Conservation (phyloP, 2,329 filamentous ascomycete species). For the Aspergillus cejpii region DNA sequence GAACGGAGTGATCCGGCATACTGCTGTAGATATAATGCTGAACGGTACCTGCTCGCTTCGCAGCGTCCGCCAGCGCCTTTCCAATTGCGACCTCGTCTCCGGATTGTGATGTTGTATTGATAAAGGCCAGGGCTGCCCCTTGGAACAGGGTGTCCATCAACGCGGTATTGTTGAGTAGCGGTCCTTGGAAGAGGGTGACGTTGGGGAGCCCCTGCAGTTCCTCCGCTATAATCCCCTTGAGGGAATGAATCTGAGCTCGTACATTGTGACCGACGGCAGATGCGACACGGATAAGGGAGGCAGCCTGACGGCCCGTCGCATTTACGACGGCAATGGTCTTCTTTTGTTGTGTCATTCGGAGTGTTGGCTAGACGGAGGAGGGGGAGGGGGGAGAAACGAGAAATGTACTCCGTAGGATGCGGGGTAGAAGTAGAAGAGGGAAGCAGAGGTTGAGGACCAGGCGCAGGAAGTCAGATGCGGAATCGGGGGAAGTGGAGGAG, state of each 20-base stretch:
- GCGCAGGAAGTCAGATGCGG: not conserved
- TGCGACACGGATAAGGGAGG: constrained; percentile 88
- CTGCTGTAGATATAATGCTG: constrained; percentile 94
- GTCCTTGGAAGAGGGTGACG: constrained; percentile 63
- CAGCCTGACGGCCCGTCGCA: constrained; percentile 89
- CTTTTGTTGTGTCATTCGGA: constrained; percentile 43
- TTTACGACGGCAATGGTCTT: constrained; percentile 94
- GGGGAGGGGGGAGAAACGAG: too few relatives aligned
- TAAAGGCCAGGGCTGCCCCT: constrained; percentile 82
- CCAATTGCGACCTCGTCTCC: constrained; percentile 90
- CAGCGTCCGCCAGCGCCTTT: constrained; percentile 78
- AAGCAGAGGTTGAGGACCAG: constrained; percentile 9
- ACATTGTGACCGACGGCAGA: constrained; percentile 91
- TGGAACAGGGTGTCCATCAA: constrained; percentile 73
- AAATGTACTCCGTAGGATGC: too few relatives aligned
- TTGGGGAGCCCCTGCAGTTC: constrained; percentile 79
- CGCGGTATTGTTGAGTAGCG: constrained; percentile 62
- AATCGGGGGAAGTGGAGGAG: not conserved
- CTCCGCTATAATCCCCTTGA: constrained; percentile 78
- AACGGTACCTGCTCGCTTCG: constrained; percentile 68
- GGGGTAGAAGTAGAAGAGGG: constrained; percentile 13
- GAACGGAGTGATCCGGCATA: constrained; percentile 88
- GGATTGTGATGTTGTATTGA: constrained; percentile 90
- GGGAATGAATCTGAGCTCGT: constrained; percentile 80
- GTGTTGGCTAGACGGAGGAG: constrained; percentile 4